A percentile compares a stretch with the other conserved stretches of the same genome.
Conservation (phyloP, 306 rosid genomes). For the Geum urbanum region DNA sequence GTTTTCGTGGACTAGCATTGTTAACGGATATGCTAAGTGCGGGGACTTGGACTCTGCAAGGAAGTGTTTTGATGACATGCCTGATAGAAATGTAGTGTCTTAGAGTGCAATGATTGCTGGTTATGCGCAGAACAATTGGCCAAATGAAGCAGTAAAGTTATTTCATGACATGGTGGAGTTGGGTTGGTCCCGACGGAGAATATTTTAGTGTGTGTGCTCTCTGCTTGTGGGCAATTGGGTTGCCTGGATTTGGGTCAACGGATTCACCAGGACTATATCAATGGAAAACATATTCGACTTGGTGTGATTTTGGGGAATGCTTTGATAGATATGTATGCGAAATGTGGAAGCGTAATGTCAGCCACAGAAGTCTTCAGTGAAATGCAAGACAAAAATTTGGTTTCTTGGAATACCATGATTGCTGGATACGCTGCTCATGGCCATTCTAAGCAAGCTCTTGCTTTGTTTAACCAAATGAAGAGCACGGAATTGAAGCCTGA, state of each 20-base stretch:
- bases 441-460: conserved; percentile 42
- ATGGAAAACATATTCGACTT: conserved; percentile 21
- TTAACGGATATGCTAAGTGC: conserved; percentile 69
- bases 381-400: conserved; percentile 45
- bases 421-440: conserved; percentile 66
- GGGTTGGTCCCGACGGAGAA: conserved; percentile 50
- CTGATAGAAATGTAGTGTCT: conserved; percentile 56
- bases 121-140: conserved; percentile 60
- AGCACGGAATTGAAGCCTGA: conserved; percentile 42
- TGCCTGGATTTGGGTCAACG: conserved; percentile 51
- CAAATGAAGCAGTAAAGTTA: conserved; percentile 56
- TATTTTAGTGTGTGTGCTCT: conserved; percentile 64
- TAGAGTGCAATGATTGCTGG: conserved; percentile 82
- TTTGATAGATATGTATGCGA: conserved; percentile 67
- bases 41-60: conserved; percentile 68
- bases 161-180: conserved; percentile 48
- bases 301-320: conserved; percentile 58
- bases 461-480: conserved; percentile 51
- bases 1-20: conserved; percentile 72
- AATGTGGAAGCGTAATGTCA: conserved; percentile 57
- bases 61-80: conserved; percentile 51
- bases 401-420: conserved; percentile 77
- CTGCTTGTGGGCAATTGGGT: conserved; percentile 70
- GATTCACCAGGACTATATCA: conserved; percentile 46
- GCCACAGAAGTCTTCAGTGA: conserved; percentile 46